phyloP scores from a whole-genome alignment of 768 basidiomycete genomes.

The Dioszegia aurantiaca region DNA sequence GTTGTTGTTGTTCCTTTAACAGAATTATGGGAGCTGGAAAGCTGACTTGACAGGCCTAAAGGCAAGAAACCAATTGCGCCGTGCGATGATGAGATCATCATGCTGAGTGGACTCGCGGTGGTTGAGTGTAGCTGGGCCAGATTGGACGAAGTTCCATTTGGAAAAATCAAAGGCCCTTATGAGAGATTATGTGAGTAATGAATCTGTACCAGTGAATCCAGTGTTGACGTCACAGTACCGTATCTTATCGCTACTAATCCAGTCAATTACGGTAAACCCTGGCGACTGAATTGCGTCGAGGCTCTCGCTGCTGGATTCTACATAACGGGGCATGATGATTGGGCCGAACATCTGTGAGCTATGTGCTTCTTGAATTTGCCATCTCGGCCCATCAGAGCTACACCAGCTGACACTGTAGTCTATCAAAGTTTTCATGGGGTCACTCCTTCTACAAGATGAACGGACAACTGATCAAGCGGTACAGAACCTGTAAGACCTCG shows the following conservation, averaged over 20 bases:
- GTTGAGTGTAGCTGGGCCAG: constrained; percentile 99
- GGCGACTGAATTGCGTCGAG: constrained; percentile 92
- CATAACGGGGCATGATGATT: constrained; percentile 77
- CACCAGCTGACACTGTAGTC: constrained; percentile 26
- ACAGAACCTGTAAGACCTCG: constrained; percentile 64
- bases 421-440: constrained; percentile 88
- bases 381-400: neutral
- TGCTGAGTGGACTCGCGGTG: constrained; percentile 78
- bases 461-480: constrained; percentile 66
- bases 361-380: neutral
- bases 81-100: constrained; percentile 75
- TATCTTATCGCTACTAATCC: constrained; percentile 94
- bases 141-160: constrained; percentile 88
- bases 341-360: constrained; percentile 66
- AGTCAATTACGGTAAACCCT: constrained; percentile 96
- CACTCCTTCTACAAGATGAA: constrained; percentile 83
- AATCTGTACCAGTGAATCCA: neutral
- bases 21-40: neutral
- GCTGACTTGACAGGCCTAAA: constrained; percentile 64
- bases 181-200: constrained; percentile 79
- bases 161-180: constrained; percentile 86
- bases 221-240: constrained; percentile 63
- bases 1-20: constrained; percentile 44
- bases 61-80: constrained; percentile 75
- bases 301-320: constrained; percentile 86